Evolutionary conservation across 1,284 basidiomycete species (phyloP).

Genomic region (Mixia osmundae): DNA sequence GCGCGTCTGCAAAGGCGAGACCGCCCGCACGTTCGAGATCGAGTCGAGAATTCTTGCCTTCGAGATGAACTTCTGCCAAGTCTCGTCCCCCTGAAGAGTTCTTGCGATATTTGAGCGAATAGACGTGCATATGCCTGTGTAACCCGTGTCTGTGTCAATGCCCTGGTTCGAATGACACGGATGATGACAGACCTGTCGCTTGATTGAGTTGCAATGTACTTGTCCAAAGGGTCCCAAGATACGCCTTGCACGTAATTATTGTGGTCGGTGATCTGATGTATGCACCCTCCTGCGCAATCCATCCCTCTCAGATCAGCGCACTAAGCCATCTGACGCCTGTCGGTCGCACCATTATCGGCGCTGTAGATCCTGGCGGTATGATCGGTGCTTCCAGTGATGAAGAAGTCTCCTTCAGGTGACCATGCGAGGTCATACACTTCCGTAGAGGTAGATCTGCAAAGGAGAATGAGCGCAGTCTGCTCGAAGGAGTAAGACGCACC

Average conservation of each 20-base stretch:
- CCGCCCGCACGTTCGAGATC: constrained; percentile 40
- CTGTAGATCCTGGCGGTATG: constrained; percentile 75
- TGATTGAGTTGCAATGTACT: constrained; percentile 83
- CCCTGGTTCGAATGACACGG: too few species aligned
- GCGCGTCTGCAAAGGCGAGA: constrained; percentile 23
- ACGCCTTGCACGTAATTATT: constrained; percentile 88
- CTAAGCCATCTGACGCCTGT: not conserved
- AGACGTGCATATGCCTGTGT: constrained; percentile 16
- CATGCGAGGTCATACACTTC: constrained; percentile 95
- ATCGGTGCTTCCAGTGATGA: constrained; percentile 87
- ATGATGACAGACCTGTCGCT: constrained; percentile 41
- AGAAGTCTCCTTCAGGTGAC: constrained; percentile 82
- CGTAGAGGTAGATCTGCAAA: constrained; percentile 28
- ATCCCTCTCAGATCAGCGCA: too few species aligned
- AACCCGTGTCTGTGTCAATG: too few species aligned
- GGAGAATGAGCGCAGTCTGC: not conserved
- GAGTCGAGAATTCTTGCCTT: constrained; percentile 56
- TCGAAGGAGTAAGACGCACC: constrained; percentile 28
- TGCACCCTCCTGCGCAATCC: constrained; percentile 41
- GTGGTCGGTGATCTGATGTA: constrained; percentile 69
- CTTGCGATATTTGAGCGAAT: constrained; percentile 8
- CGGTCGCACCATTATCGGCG: constrained; percentile 38
- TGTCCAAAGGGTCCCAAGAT: constrained; percentile 84
- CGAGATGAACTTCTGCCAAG: constrained; percentile 44
- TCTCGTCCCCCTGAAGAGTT: constrained; percentile 2